These are phyloP conservation scores for Wilcoxina mikolae DNA, from an alignment of 495 filamentous ascomycete species.

Conservation along the genomic window DNA sequence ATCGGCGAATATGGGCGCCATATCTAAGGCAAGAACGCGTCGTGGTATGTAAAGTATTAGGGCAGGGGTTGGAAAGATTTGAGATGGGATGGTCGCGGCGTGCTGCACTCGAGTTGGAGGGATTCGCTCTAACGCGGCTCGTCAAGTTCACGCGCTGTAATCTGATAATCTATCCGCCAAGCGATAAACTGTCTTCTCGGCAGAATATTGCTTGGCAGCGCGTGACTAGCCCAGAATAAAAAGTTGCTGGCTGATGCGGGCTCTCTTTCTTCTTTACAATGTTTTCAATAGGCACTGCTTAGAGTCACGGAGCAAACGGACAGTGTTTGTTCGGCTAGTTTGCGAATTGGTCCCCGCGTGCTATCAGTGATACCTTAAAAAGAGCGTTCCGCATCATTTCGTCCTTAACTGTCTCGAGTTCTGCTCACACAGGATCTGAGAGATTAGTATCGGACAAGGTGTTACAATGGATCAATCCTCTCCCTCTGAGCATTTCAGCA, in stretches of 20 bases:
- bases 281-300: conserved; percentile 86
- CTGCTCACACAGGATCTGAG: background rate
- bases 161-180: conserved; percentile 12
- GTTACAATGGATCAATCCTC: no score
- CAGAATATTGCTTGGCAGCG: background rate
- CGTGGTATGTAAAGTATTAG: background rate
- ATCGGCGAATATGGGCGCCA: conserved; percentile 22
- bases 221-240: background rate
- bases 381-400: background rate
- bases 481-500: no score
- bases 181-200: conserved; percentile 1
- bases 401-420: background rate
- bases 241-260: background rate
- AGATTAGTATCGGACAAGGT: background rate
- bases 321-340: conserved; percentile 63
- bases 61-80: conserved; percentile 14
- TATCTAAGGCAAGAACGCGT: conserved; percentile 8
- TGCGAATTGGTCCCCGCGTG: background rate
- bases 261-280: conserved; percentile 49
- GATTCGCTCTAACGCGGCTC: background rate
- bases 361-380: background rate
- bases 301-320: conserved; percentile 98
- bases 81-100: conserved; percentile 13
- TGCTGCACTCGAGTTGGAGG: background rate
- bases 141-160: conserved; percentile 12